These are phyloP conservation scores for Candida berthetii DNA, from an alignment of 805 yeast genomes.

Conservation along the genomic window DNA sequence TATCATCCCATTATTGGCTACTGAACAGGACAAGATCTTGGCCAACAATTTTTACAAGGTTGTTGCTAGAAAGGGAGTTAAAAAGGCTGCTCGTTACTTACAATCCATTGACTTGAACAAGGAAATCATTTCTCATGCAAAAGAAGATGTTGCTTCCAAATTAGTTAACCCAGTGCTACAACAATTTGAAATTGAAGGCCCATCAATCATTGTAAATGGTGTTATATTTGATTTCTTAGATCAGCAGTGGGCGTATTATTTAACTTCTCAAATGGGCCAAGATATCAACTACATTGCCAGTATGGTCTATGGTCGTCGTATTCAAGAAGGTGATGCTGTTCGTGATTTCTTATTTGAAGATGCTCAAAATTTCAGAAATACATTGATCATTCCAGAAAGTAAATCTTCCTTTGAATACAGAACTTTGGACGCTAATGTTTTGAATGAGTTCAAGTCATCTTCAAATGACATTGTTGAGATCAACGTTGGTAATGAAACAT, in stretches of 20 bases:
- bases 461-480: constrained; percentile 17
- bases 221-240: constrained; percentile 48
- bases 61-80: constrained; percentile 7
- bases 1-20: constrained; percentile 51
- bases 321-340: constrained; percentile 20
- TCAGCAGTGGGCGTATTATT: constrained; percentile 47
- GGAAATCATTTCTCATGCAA: constrained; percentile 7
- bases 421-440: constrained; percentile 9
- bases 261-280: constrained; percentile 44
- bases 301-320: constrained; percentile 19
- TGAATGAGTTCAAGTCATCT: constrained; percentile 3
- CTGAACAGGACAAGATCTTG: constrained; percentile 10
- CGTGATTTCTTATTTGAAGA: constrained; percentile 34
- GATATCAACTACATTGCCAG: constrained; percentile 36
- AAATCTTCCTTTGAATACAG: constrained; percentile 24
- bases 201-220: constrained; percentile 69
- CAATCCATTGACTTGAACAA: constrained; percentile 7
- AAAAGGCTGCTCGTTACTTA: constrained; percentile 11
- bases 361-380: constrained; percentile 39
- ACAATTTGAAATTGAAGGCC: constrained; percentile 35
- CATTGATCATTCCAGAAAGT: constrained; percentile 44
- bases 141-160: constrained; percentile 14
- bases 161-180: constrained; percentile 19
- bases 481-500: constrained; percentile 6
- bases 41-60: constrained; percentile 15